Conservation (phyloP, 129 eudicot genomes). For the Artemisia tridentata region DNA sequence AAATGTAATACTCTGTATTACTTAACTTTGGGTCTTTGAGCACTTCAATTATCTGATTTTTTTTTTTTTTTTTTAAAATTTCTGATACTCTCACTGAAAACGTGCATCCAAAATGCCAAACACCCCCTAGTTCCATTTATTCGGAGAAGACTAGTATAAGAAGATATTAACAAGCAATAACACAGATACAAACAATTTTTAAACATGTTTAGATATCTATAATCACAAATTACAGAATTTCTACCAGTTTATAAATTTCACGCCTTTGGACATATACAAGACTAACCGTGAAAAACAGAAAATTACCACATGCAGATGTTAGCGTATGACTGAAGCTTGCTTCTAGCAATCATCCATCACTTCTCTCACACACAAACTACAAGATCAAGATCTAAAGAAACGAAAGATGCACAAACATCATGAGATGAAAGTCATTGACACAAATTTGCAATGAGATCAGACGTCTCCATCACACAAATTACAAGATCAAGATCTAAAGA, state of each 20-base stretch:
- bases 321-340: not conserved
- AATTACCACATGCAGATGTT: not conserved
- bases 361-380: conserved; percentile 14
- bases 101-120: no score
- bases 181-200: no score
- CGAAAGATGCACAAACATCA: not conserved
- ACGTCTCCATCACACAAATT: conserved; percentile 7
- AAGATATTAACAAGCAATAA: no score
- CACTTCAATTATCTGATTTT: no score
- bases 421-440: not conserved
- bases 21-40: no score
- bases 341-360: not conserved
- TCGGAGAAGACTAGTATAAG: no score
- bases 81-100: no score
- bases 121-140: no score
- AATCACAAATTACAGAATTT: not conserved
- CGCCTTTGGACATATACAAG: not conserved
- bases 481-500: conserved; percentile 7
- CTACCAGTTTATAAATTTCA: not conserved
- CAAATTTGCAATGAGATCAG: not conserved
- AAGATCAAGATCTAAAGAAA: conserved; percentile 5
- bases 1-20: not conserved
- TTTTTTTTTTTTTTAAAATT: no score
- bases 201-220: no score
- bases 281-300: no score